Percentiles rank a stretch among this genome's conserved stretches.
Conservation (phyloP, 139 green algal genomes). For the Tetradesmus obliquus region DNA sequence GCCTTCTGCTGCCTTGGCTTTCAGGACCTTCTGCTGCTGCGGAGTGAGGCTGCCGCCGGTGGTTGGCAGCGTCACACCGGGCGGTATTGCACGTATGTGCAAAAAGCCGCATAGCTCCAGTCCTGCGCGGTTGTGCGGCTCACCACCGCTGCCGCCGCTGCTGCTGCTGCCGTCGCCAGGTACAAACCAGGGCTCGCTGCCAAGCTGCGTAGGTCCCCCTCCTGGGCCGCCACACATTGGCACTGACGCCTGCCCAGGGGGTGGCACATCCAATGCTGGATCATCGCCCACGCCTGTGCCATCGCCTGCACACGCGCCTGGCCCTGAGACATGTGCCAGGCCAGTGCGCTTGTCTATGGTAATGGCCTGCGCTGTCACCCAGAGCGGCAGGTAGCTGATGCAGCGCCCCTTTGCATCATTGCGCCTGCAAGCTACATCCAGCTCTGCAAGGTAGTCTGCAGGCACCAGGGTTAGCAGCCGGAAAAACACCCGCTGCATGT, state of each 20-base stretch:
- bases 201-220: neutral
- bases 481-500: constrained; percentile 50
- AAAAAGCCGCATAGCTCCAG: constrained; percentile 46
- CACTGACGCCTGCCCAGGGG: neutral
- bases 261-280: neutral
- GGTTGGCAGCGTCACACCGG: constrained; percentile 30
- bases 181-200: constrained; percentile 15
- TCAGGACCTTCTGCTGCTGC: constrained; percentile 36
- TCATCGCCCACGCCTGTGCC: neutral
- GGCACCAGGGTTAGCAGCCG: constrained; percentile 43
- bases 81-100: constrained; percentile 41
- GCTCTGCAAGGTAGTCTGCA: constrained; percentile 38
- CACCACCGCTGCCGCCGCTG: neutral
- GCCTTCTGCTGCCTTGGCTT: constrained; percentile 31
- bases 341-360: constrained; percentile 37
- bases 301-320: constrained; percentile 5
- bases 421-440: constrained; percentile 33
- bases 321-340: constrained; percentile 34
- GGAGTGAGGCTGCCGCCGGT: constrained; percentile 26
- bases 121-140: constrained; percentile 10
- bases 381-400: constrained; percentile 42
- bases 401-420: constrained; percentile 15
- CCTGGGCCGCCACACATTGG: neutral
- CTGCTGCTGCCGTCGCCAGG: neutral
- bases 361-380: constrained; percentile 44